phyloP scores from a whole-genome alignment of 192 early-diverging fungal genomes.

The Mortierella hygrophila region DNA sequence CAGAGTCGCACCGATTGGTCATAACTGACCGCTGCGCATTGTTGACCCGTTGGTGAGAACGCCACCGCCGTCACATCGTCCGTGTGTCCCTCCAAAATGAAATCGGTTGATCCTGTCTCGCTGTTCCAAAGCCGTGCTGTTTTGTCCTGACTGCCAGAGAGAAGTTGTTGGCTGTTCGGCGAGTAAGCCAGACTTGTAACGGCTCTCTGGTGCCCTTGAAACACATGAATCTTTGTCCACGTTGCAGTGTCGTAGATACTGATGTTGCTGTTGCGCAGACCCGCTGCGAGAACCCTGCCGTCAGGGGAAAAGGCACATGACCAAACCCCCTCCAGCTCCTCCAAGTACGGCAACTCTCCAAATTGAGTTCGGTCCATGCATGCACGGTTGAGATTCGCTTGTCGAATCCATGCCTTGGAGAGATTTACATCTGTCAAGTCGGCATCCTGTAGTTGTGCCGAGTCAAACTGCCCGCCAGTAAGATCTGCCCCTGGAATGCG shows the following conservation, averaged over 20 bases:
- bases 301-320: neutral
- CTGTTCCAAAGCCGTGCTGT: neutral
- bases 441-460: too few species aligned
- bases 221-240: constrained; percentile 37
- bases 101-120: neutral
- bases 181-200: neutral
- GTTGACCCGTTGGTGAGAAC: too few species aligned
- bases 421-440: too few species aligned
- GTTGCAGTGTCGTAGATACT: neutral
- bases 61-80: too few species aligned
- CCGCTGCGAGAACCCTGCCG: neutral
- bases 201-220: constrained; percentile 18
- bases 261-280: neutral
- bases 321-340: neutral
- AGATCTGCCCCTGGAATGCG: too few species aligned
- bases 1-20: too few species aligned
- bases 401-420: too few species aligned
- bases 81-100: neutral
- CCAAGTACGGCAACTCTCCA: neutral
- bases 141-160: neutral
- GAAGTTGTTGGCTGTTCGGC: neutral
- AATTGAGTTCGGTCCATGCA: too few species aligned
- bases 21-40: too few species aligned
- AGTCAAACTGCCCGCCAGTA: too few species aligned
- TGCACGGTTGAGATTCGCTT: too few species aligned